Percentiles rank a stretch among this genome's conserved stretches.
phyloP scores from a whole-genome alignment of 2,329 filamentous ascomycete species.

The Talaromyces islandicus region DNA sequence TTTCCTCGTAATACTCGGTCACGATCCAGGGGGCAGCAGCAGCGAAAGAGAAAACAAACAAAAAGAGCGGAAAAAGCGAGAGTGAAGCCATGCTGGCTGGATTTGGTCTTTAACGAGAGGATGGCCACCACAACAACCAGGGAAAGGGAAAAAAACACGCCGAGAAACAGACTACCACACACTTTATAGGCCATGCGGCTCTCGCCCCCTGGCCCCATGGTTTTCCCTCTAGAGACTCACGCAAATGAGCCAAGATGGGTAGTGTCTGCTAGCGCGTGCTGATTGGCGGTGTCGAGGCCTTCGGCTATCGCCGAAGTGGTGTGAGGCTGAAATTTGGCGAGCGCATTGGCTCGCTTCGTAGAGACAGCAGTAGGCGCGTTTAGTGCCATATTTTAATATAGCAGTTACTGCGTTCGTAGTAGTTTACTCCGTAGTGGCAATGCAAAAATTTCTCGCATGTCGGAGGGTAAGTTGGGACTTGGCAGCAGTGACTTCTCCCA shows the following conservation, averaged over 20 bases:
- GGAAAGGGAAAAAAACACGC: not conserved
- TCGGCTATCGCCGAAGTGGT: not conserved
- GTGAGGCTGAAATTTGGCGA: constrained; percentile 6
- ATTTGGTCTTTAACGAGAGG: not conserved
- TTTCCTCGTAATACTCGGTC: constrained; percentile 21
- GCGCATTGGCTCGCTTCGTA: not conserved
- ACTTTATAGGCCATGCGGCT: not conserved
- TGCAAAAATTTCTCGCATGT: not conserved
- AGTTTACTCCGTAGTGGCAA: not conserved
- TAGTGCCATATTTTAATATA: not conserved
- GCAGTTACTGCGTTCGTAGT: too few relatives aligned
- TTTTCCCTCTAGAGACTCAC: not conserved
- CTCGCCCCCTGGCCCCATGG: not conserved
- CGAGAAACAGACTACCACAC: not conserved
- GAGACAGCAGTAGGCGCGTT: not conserved
- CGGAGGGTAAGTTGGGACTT: not conserved
- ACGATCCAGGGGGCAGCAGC: constrained; percentile 24
- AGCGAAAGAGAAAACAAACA: constrained; percentile 12
- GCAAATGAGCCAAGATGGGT: not conserved
- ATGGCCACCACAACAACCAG: not conserved
- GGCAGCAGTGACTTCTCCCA: too few relatives aligned
- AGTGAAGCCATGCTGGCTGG: constrained; percentile 11
- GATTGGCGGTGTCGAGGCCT: constrained; percentile 1
- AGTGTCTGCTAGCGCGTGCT: not conserved
- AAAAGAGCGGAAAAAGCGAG: constrained; percentile 19